phyloP scores from a whole-genome alignment of 768 basidiomycete species.

The Phylloporus sp. region DNA sequence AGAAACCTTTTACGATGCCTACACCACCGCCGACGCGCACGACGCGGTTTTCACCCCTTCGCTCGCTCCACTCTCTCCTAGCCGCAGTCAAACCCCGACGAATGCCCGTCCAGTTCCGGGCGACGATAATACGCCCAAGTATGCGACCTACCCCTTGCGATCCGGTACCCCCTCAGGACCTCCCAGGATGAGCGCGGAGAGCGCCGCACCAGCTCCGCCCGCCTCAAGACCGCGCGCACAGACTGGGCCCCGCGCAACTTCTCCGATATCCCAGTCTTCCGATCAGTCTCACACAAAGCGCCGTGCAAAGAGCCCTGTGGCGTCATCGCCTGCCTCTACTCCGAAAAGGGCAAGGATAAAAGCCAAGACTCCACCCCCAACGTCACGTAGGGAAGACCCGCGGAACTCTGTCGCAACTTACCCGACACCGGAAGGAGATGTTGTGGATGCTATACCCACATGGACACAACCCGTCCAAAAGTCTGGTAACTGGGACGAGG shows the following conservation, averaged over 20 bases:
- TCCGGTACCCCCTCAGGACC: slow-evolving; percentile 40
- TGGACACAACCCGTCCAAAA: slow-evolving; percentile 72
- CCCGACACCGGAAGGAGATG: slow-evolving; percentile 53
- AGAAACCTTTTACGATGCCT: slow-evolving; percentile 41
- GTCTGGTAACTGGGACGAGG: slow-evolving; percentile 83
- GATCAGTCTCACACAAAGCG: slow-evolving; percentile 39
- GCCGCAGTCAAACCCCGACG: slow-evolving; percentile 42
- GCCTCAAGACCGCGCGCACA: slow-evolving; percentile 25
- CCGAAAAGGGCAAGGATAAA: slow-evolving; percentile 39
- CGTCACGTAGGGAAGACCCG: slow-evolving; percentile 37
- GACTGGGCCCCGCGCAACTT: slow-evolving; percentile 22
- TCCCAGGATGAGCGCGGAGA: slow-evolving; percentile 37
- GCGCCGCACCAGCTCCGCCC: slow-evolving; percentile 33
- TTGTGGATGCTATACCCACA: slow-evolving; percentile 70
- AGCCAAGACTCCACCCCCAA: slow-evolving; percentile 30
- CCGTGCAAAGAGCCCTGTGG: slow-evolving; percentile 44
- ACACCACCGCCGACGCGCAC: slow-evolving; percentile 15
- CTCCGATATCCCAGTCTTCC: slow-evolving; percentile 27
- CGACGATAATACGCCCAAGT: slow-evolving; percentile 39
- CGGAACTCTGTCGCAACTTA: slow-evolving; percentile 64
- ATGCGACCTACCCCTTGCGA: slow-evolving; percentile 38
- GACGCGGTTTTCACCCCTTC: slow-evolving; percentile 16
- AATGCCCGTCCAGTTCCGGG: slow-evolving; percentile 32
- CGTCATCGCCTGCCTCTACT: slow-evolving; percentile 34
- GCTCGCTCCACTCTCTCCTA: slow-evolving; percentile 24